Evolutionary conservation across 257 asterid genomes (phyloP).

Genomic region (Buddleja alternifolia): DNA sequence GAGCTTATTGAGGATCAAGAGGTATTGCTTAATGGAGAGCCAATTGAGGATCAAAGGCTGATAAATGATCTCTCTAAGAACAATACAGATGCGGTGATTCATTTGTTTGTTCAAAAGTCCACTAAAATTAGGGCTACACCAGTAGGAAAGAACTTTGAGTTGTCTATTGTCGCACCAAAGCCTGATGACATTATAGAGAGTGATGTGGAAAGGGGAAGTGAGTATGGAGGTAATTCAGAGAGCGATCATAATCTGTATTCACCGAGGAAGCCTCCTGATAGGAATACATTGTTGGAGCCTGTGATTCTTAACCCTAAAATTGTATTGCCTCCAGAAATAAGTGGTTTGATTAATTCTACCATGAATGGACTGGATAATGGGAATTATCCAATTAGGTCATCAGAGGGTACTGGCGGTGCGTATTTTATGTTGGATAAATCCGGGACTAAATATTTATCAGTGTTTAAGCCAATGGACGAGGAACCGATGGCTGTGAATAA

Average conservation of each 20-base stretch:
- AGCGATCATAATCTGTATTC: constrained; percentile 34
- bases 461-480: constrained; percentile 89
- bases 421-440: constrained; percentile 75
- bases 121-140: constrained; percentile 78
- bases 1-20: constrained; percentile 65
- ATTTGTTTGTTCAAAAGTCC: constrained; percentile 71
- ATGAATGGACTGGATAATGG: constrained; percentile 64
- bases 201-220: constrained; percentile 33
- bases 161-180: constrained; percentile 60
- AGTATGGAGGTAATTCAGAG: constrained; percentile 34
- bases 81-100: constrained; percentile 72
- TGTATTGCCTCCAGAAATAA: constrained; percentile 55
- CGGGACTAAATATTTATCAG: constrained; percentile 64
- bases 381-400: constrained; percentile 64
- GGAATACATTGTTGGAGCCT: constrained; percentile 62
- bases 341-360: constrained; percentile 56
- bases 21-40: constrained; percentile 71
- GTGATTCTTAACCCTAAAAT: constrained; percentile 69
- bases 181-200: constrained; percentile 34
- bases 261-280: constrained; percentile 45
- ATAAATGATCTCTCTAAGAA: constrained; percentile 68
- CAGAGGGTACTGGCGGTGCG: constrained; percentile 95
- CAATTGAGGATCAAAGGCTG: constrained; percentile 74
- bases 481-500: constrained; percentile 93
- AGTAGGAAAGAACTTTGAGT: constrained; percentile 68